Conservation (phyloP, 139 green algal species). For the Chlamydomonas eustigma region DNA sequence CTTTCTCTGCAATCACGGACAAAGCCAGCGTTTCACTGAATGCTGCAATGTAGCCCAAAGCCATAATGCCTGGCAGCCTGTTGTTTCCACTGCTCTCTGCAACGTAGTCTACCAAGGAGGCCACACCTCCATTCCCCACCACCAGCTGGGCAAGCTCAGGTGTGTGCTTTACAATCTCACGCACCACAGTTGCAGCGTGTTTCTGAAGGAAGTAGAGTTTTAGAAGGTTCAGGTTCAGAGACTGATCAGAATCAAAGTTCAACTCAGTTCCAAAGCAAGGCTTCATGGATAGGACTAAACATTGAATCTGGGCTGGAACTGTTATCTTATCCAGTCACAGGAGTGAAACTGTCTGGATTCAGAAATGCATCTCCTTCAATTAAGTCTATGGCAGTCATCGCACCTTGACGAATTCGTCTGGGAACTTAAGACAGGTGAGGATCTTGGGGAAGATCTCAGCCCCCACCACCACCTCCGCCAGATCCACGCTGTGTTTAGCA, state of each 20-base stretch:
- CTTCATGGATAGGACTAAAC: too few species aligned
- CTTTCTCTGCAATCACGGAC: conserved; percentile 75
- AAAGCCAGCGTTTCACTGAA: conserved; percentile 85
- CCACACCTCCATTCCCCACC: conserved; percentile 76
- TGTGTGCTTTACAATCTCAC: conserved; percentile 85
- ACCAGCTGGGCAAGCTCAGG: conserved; percentile 85
- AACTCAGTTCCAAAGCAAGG: too few species aligned
- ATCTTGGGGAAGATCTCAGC: conserved; percentile 87
- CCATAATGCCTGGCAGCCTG: conserved; percentile 79
- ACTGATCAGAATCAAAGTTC: too few species aligned
- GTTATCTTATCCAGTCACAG: too few species aligned
- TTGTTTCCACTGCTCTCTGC: conserved; percentile 48
- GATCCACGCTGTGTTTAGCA: conserved; percentile 82
- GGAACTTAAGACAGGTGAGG: conserved; percentile 83
- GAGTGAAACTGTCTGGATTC: too few species aligned
- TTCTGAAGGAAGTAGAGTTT: too few species aligned
- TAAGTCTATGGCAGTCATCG: too few species aligned
- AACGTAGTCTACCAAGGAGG: conserved; percentile 79
- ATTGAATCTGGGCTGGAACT: too few species aligned
- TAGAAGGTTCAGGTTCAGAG: too few species aligned
- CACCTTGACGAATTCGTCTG: conserved; percentile 74
- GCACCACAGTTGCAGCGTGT: conserved; percentile 14
- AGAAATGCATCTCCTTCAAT: too few species aligned
- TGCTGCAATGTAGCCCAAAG: conserved; percentile 79
- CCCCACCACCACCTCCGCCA: conserved; percentile 87